Evolutionary conservation across 2,329 filamentous ascomycete genomes (phyloP), one percentile per base, ranked within the genome.

Genomic region (Metarhizium guizhouense): DNA sequence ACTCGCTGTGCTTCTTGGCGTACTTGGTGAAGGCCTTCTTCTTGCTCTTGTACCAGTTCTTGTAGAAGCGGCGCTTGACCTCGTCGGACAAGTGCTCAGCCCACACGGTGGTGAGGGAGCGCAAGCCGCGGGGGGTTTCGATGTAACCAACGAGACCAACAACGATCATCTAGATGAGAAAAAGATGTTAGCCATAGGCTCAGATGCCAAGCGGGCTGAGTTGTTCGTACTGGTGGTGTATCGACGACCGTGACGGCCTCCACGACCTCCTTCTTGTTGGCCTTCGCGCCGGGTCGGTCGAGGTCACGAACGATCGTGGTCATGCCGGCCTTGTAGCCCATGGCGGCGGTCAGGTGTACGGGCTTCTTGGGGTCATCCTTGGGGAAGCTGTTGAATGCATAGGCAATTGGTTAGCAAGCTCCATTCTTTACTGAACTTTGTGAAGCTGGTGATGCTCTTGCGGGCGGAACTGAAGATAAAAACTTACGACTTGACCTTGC

Each of bases 41-140:
- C 92, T 99, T 99, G 85, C 86, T 91, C 88, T 96, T 96, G 89
- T 99, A 99, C 94, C 94, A 99, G 88, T 99, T 99, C 91, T 97
- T 97, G 90, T 99, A 99, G 90, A 99, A 99, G 75, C 94, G 90
- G 73, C 94, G 90, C 88, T 96, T 96, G 78, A 99, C 75, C 82
- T 97, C 94, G 78, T 99, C 94, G 80, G 88, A 90, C 78, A 99
- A 79, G 78, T 99, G 94, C 86, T 97, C 94, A 73, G 94, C 94
- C 94, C 94, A 99, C 76, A 99, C 90, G 74, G 94, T 97, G 76
- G 92, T 96, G 78, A 99, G 91, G 66, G 94, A 99, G 77, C 94
- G 93, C 72, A 99, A 91, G 81, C 94, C 94, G 72, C 94, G 94
- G 77, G 94, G 94, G 74, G 94, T 99, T 85, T 99, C 94, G 79